Evolutionary conservation across 2,329 filamentous ascomycete species (phyloP), one percentile per base, ranked within the genome.

Genomic region (Colletotrichum horii): DNA sequence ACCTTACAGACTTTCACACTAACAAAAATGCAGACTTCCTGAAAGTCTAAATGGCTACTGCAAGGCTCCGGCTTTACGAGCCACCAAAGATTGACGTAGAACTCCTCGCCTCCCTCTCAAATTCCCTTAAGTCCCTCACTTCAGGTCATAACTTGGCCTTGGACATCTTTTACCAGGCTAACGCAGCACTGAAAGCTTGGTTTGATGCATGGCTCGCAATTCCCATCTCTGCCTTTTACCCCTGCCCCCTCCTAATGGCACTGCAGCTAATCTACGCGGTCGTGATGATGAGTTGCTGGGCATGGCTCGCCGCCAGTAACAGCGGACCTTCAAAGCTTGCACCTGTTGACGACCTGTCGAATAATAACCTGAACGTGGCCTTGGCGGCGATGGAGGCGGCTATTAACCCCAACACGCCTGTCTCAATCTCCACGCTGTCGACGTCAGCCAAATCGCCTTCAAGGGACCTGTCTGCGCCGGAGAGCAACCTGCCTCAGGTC

Each of bases 271-370:
- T 90, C 5, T 89, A 90, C 68, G 86, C 85, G n/a, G 80, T 89
- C 56, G 87, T 84, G 6, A 88, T 89, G 84, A 83, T 90, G 1
- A 85, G 87, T 2, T 84, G 89, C 8, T 90, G 88, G 88, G 86
- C 87, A 7, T 88, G 88, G 58, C 82, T 89, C 0, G 82, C 87
- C 0, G 84, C 84, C 0, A 58, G 66, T 4, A 58, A 66, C 22
- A 28, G 52, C 6, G 24, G 30, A 5, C 22, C 22, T 4, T 22
- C 22, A 34, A 26, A 22, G n/a, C 14, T 34, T 15, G 28, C 14
- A 28, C 2, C 19, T 0, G 26, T 52, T 1, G 5, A 2, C 0
- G 69, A 77, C 8, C 73, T 70, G 8, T 62, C 70, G 0, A 30
- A n/a, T 8, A 15, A 55, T 1, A 28, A 75, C 8, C 69, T 69